Evolutionary conservation across 1,284 basidiomycete genomes (phyloP).

Genomic region (Kwoniella shivajii): DNA sequence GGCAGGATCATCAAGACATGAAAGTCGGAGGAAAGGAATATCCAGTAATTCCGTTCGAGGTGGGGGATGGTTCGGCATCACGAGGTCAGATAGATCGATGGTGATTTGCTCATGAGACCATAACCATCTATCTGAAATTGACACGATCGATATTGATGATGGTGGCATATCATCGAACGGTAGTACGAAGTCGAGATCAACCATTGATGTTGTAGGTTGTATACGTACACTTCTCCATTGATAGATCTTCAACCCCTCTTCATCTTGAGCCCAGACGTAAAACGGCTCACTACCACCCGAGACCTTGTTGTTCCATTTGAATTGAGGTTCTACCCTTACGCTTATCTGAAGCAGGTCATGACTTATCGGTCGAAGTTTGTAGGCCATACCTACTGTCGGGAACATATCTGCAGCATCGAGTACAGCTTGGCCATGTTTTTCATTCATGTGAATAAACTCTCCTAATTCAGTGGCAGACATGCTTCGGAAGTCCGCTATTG

Average conservation of each 20-base stretch:
- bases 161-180: slow-evolving; percentile 67
- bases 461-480: slow-evolving; percentile 78
- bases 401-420: slow-evolving; percentile 82
- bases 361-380: slow-evolving; percentile 76
- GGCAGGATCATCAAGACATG: slow-evolving; percentile 59
- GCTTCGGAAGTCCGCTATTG: slow-evolving; percentile 73
- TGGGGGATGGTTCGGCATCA: slow-evolving; percentile 72
- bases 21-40: slow-evolving; percentile 74
- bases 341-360: slow-evolving; percentile 80
- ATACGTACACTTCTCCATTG: slow-evolving; percentile 75
- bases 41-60: slow-evolving; percentile 73
- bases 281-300: slow-evolving; percentile 84
- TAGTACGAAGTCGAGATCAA: slow-evolving; percentile 79
- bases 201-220: slow-evolving; percentile 63
- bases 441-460: slow-evolving; percentile 82
- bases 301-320: slow-evolving; percentile 79
- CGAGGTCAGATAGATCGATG: slow-evolving; percentile 68
- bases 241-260: slow-evolving; percentile 75
- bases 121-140: slow-evolving; percentile 92
- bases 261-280: slow-evolving; percentile 95
- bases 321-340: slow-evolving; percentile 67
- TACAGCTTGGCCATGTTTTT: slow-evolving; percentile 77
- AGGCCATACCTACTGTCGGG: slow-evolving; percentile 71
- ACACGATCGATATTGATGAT: slow-evolving; percentile 74
- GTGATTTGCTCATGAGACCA: slow-evolving; percentile 77